Base-by-base conservation (phyloP, 176 grass and related monocot species). In the Zea luxurians region DNA sequence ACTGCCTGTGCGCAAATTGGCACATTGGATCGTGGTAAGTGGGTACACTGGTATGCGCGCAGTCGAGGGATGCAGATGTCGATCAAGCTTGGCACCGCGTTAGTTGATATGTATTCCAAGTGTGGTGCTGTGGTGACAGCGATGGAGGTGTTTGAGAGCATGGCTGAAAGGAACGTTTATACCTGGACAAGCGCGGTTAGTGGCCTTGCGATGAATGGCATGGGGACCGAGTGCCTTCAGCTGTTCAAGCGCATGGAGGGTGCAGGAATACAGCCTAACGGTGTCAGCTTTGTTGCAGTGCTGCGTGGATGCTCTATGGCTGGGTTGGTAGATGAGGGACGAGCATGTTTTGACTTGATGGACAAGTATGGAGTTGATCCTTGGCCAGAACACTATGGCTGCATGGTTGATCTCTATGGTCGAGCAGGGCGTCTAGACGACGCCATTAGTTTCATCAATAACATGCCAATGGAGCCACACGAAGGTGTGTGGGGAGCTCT, bases 61-160 rank as follows among this genome's bases (percentile, higher is more conserved):
- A 83, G 60, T 78, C 64, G 53, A 10, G 83, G 65, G 70, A 68
- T 90, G 76, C 52, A 38, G 20, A 20, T 97, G 38, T 89, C 90
- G 1, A 90, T 93, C 37, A 93, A 78, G 0, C 83, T 97, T 0
- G 88, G 93, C 66, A 93, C 88, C 6, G 86, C 93, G 1, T 76
- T 93, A 49, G 15, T 97, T 59, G 93, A 97, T 53, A 91, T 93
- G 93, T 97, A 97, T 68, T 91, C 78, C 66, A 97, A 91, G 81
- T 97, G 93, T 3, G 90, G 90, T 7, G 48, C 48, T 2, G 36
- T 89, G 37, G 49, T 13, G 4, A 59, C 17, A 12, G 88, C 88
- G 2, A 91, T 91, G 83, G 81, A 91, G 20, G 86, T 93, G 73
- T 97, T 97, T 68, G 81, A 83, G 77, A 71, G 50, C 55, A 97